These are phyloP conservation scores for Pythium plurisporium DNA, from an alignment of 352 stramenopile species.

Conservation along the genomic window DNA sequence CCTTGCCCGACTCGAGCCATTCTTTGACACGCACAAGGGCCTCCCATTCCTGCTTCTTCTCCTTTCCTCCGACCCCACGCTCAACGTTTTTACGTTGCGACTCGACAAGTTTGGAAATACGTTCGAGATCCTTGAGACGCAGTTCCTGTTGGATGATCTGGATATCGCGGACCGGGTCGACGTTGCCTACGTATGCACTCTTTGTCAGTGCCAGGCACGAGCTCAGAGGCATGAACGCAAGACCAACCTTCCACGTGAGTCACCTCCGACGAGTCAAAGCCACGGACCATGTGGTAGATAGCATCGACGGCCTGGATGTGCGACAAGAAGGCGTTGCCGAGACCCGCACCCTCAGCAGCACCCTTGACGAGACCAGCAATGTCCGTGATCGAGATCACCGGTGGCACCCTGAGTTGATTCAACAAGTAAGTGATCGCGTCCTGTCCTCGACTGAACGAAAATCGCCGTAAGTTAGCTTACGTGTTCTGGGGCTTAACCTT, in stretches of 20 bases:
- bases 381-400: conserved; percentile 98
- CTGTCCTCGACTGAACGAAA: neutral
- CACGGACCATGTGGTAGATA: conserved; percentile 97
- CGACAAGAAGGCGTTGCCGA: conserved; percentile 99
- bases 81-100: conserved; percentile 87
- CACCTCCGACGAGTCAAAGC: conserved; percentile 97
- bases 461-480: conserved; percentile 26
- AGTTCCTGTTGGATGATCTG: conserved; percentile 99
- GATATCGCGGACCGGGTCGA: conserved; percentile 98
- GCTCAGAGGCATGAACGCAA: neutral
- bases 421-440: neutral
- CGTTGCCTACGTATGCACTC: conserved; percentile 55
- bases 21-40: conserved; percentile 77
- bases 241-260: conserved; percentile 95
- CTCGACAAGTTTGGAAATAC: conserved; percentile 69
- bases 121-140: conserved; percentile 95
- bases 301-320: conserved; percentile 99
- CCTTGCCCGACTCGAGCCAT: conserved; percentile 83
- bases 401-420: conserved; percentile 65
- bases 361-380: conserved; percentile 99
- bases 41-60: conserved; percentile 95
- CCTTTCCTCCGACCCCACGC: conserved; percentile 87
- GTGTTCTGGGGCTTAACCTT: conserved; percentile 94
- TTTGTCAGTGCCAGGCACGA: neutral
- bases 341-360: conserved; percentile 95